Evolutionary conservation across 177 flowering plant genomes (phyloP).

Genomic region (Vitis hybrid): DNA sequence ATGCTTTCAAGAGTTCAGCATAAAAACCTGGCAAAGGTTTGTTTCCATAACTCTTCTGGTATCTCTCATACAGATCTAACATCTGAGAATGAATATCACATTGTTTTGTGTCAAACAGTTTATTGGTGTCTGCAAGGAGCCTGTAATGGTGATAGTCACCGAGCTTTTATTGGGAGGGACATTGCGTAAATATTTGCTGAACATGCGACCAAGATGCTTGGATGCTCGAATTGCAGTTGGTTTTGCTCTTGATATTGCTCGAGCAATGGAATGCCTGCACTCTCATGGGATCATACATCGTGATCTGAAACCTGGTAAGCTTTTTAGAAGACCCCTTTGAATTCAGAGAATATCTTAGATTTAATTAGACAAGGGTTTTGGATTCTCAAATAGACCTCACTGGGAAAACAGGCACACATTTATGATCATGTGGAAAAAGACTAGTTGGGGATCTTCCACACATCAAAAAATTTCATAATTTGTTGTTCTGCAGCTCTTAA

Average conservation of each 20-base stretch:
- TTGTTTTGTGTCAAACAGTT: conserved; percentile 42
- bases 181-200: conserved; percentile 63
- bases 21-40: conserved; percentile 61
- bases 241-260: conserved; percentile 79
- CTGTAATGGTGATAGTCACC: conserved; percentile 81
- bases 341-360: too few species aligned
- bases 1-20: conserved; percentile 65
- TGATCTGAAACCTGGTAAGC: conserved; percentile 77
- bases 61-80: neutral
- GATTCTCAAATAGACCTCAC: too few species aligned
- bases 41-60: neutral
- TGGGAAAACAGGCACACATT: too few species aligned
- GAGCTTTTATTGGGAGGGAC: conserved; percentile 78
- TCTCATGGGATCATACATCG: conserved; percentile 89
- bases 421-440: too few species aligned
- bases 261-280: conserved; percentile 87
- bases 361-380: too few species aligned
- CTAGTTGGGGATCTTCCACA: too few species aligned
- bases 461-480: too few species aligned
- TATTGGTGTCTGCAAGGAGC: conserved; percentile 79
- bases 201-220: conserved; percentile 65
- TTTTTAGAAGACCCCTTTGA: too few species aligned
- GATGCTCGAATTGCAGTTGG: conserved; percentile 60
- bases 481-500: too few species aligned
- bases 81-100: neutral